These are phyloP conservation scores for Coffea canephora DNA, from an alignment of 257 asterid species.

Conservation along the genomic window DNA sequence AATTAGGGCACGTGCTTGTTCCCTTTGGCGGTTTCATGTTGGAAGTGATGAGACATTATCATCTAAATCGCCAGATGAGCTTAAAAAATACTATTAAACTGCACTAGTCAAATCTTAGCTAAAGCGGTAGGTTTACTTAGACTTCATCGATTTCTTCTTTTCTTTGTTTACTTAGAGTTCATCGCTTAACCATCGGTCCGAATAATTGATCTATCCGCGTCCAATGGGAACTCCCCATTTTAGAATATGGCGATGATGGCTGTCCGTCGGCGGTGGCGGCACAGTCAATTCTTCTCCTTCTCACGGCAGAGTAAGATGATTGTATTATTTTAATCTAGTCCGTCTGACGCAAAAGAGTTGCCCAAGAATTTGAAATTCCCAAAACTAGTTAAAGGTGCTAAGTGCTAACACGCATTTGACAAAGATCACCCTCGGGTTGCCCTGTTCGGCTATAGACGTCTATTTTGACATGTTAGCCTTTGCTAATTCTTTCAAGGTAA, in stretches of 20 bases:
- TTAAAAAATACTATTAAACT: constrained; percentile 1
- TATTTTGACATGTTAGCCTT: background rate
- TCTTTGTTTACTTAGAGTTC: background rate
- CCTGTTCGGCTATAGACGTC: background rate
- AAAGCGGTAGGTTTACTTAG: background rate
- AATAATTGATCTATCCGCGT: background rate
- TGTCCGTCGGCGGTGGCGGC: constrained; percentile 20
- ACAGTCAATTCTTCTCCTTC: background rate
- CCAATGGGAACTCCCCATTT: background rate
- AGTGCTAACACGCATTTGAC: background rate
- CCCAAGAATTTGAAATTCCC: constrained; percentile 12
- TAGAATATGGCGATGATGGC: background rate
- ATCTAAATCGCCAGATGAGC: background rate
- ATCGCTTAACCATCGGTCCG: background rate
- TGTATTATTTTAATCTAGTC: background rate
- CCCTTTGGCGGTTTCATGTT: constrained; percentile 19
- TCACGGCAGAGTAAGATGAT: background rate
- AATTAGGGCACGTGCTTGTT: constrained; percentile 16
- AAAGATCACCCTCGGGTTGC: background rate
- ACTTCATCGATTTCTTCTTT: no score
- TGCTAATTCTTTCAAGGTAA: background rate
- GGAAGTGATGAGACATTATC: constrained; percentile 23
- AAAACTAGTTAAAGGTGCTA: constrained; percentile 1
- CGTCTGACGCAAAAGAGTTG: background rate
- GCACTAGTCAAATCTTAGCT: background rate